phyloP scores from a whole-genome alignment of 2,329 filamentous ascomycete genomes.

The Aspergillus novofumigatus region DNA sequence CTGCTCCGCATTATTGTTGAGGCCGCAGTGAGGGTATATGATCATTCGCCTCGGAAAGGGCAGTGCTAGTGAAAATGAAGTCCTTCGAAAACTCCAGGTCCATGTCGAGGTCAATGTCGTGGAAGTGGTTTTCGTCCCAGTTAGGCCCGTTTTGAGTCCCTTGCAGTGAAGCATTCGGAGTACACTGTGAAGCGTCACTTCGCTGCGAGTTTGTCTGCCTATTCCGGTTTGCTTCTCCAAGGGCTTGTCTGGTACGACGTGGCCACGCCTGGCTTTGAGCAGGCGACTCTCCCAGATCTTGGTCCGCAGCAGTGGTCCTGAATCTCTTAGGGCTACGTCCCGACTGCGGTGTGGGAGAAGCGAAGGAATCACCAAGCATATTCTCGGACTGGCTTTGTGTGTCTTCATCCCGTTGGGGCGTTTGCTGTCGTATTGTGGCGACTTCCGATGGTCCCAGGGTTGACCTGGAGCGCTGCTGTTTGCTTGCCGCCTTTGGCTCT shows the following conservation, averaged over 20 bases:
- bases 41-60: constrained; percentile 22
- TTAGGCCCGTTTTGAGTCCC: constrained; percentile 7
- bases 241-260: constrained; percentile 17
- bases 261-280: constrained; percentile 2
- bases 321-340: constrained; percentile 27
- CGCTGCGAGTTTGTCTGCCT: constrained; percentile 20
- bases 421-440: constrained; percentile 11
- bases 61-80: constrained; percentile 32
- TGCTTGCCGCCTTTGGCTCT: constrained; percentile 11
- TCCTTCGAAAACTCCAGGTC: constrained; percentile 35
- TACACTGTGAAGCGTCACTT: constrained; percentile 9
- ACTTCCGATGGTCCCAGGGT: constrained; percentile 7
- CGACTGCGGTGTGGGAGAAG: constrained; percentile 14
- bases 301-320: constrained; percentile 12
- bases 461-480: constrained; percentile 16
- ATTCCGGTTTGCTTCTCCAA: constrained; percentile 24
- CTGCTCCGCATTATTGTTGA: not conserved
- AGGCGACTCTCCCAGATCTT: constrained; percentile 7
- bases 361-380: constrained; percentile 18
- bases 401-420: constrained; percentile 14
- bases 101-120: constrained; percentile 29
- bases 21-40: constrained; percentile 1
- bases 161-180: constrained; percentile 5
- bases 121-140: constrained; percentile 20
- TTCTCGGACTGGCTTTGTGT: constrained; percentile 12